A percentile compares a stretch with the other conserved stretches of the same genome.
Conservation (phyloP, 225 moss, liverwort and hornwort species). For the Climacium dendroides region DNA sequence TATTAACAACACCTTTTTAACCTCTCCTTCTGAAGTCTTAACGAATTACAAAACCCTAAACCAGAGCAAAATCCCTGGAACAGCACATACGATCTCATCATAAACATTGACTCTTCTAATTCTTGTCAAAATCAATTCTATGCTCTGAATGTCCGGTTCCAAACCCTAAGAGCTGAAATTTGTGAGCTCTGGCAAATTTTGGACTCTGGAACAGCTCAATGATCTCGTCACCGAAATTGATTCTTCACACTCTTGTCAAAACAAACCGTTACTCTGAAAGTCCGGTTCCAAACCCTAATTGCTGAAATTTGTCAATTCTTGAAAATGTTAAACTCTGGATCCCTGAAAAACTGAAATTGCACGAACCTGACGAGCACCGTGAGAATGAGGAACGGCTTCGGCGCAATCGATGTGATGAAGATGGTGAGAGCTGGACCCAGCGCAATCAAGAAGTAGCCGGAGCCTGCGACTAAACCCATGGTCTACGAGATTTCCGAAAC, state of each 20-base stretch:
- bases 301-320: not conserved
- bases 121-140: not conserved
- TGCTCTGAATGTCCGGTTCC: not conserved
- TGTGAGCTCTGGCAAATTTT: not conserved
- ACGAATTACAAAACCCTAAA: not conserved
- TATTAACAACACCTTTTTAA: not conserved
- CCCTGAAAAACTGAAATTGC: not conserved
- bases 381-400: conserved; percentile 76
- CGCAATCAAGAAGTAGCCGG: conserved; percentile 75
- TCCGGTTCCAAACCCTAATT: not conserved
- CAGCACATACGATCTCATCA: not conserved
- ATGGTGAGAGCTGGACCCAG: conserved; percentile 40
- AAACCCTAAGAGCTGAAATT: not conserved
- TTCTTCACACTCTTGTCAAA: not conserved
- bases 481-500: not conserved
- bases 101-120: not conserved
- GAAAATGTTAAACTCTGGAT: not conserved
- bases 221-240: not conserved
- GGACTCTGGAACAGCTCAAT: not conserved
- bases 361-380: conserved; percentile 35
- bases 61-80: not conserved
- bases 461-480: conserved; percentile 65
- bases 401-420: conserved; percentile 28
- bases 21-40: not conserved
- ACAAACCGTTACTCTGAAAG: not conserved